These are phyloP conservation scores for Cyamopsis tetragonoloba DNA, from an alignment of 306 rosid genomes.

Conservation along the genomic window DNA sequence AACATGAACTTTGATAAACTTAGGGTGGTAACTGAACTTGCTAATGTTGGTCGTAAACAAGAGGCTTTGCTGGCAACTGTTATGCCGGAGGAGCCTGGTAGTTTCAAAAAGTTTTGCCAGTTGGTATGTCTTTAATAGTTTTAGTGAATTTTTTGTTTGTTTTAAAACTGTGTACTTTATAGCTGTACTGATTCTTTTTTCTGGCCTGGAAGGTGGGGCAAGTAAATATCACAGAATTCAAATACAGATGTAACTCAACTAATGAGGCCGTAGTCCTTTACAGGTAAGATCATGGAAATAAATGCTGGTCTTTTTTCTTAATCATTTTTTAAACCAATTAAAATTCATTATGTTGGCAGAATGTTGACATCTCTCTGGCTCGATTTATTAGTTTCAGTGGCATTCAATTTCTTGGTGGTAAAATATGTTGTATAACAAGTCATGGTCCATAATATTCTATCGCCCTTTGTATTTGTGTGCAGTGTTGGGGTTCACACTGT, in stretches of 20 bases:
- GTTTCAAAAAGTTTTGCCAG: slow-evolving; percentile 76
- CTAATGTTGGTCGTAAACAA: slow-evolving; percentile 90
- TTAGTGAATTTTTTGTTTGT: neutral
- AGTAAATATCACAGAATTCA: slow-evolving; percentile 84
- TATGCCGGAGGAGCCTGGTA: slow-evolving; percentile 81
- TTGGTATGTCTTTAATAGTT: slow-evolving; percentile 50
- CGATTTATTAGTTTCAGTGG: neutral
- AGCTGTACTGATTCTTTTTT: slow-evolving; percentile 22
- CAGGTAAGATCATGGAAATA: slow-evolving; percentile 46
- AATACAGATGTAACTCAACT: slow-evolving; percentile 62
- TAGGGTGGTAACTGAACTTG: slow-evolving; percentile 84
- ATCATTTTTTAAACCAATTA: neutral
- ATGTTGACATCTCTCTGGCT: neutral
- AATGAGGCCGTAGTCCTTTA: slow-evolving; percentile 73
- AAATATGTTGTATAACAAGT: neutral
- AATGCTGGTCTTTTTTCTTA: neutral
- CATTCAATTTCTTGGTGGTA: neutral
- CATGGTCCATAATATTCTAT: neutral
- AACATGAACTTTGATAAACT: slow-evolving; percentile 97
- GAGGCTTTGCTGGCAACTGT: slow-evolving; percentile 85
- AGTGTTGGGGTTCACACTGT: slow-evolving; percentile 83
- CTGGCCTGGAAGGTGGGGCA: slow-evolving; percentile 62
- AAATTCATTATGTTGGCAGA: neutral
- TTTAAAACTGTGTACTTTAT: neutral
- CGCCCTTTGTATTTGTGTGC: slow-evolving; percentile 24